Percentiles rank a stretch among this genome's conserved stretches.
These are phyloP conservation scores for Pleurotus djamor DNA, from an alignment of 768 basidiomycete genomes.

Conservation along the genomic window DNA sequence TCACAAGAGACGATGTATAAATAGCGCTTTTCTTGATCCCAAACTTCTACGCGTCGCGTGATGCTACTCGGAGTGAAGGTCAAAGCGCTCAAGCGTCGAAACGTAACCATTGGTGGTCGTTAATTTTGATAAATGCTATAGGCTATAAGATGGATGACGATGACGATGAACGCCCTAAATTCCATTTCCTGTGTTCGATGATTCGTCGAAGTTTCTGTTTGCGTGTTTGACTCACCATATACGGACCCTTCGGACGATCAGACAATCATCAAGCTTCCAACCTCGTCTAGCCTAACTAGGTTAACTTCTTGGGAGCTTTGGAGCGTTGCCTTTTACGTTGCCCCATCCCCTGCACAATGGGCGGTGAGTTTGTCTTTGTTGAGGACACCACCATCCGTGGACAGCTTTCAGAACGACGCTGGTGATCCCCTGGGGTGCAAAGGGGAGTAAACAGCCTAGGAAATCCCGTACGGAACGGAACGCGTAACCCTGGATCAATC, in stretches of 20 bases:
- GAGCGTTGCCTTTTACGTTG: too few relatives aligned
- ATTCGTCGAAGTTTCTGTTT: too few relatives aligned
- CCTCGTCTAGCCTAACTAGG: background rate
- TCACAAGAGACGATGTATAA: background rate
- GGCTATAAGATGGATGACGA: too few relatives aligned
- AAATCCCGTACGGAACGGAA: slow-evolving; percentile 5
- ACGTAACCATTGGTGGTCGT: too few relatives aligned
- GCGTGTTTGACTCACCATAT: background rate
- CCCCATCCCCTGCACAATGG: too few relatives aligned
- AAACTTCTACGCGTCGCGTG: background rate
- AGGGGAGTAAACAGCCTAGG: background rate
- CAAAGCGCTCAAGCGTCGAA: too few relatives aligned
- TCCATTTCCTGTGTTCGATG: too few relatives aligned
- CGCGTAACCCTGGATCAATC: background rate
- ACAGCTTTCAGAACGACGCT: background rate
- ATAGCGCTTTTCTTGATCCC: too few relatives aligned
- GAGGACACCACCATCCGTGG: background rate
- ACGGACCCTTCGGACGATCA: background rate
- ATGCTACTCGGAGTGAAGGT: background rate
- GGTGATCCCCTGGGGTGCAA: too few relatives aligned
- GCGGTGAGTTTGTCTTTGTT: background rate
- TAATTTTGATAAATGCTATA: too few relatives aligned
- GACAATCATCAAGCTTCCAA: background rate
- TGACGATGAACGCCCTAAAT: too few relatives aligned
- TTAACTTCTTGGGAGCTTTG: too few relatives aligned